Evolutionary conservation across 2,329 filamentous ascomycete species (phyloP).

Genomic region (Scedosporium minutisporum): DNA sequence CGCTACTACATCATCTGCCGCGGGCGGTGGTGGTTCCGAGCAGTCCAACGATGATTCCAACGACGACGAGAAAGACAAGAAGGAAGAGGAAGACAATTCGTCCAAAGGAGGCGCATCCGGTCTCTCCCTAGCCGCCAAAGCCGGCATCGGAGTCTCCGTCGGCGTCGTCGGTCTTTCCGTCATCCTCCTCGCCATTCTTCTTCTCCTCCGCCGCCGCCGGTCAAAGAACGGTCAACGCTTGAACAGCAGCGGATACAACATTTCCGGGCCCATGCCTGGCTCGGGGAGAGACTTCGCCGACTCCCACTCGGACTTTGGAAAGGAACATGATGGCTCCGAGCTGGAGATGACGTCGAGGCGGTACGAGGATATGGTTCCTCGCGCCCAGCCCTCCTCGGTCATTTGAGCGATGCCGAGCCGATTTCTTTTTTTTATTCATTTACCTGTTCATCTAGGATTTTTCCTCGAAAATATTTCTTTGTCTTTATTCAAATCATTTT

Average conservation of each 20-base stretch:
- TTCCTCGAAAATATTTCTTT: not conserved
- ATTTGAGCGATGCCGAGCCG: constrained; percentile 16
- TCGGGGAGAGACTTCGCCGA: constrained; percentile 25
- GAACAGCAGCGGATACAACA: constrained; percentile 20
- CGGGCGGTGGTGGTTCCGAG: not conserved
- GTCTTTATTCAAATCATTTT: not conserved
- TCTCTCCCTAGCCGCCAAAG: constrained; percentile 33
- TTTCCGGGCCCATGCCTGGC: constrained; percentile 41
- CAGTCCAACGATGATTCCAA: constrained; percentile 3
- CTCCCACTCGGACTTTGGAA: constrained; percentile 3
- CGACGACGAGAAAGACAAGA: constrained; percentile 7
- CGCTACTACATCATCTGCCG: constrained; percentile 2
- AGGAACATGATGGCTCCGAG: constrained; percentile 17
- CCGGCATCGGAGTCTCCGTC: constrained; percentile 39
- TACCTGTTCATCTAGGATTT: not conserved
- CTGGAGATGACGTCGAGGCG: constrained; percentile 42
- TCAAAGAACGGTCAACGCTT: not conserved
- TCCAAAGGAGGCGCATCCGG: constrained; percentile 12
- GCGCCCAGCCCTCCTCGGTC: constrained; percentile 36
- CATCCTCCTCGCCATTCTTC: constrained; percentile 26
- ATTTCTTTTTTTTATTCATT: not conserved
- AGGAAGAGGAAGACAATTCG: constrained; percentile 2
- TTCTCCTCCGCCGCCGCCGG: constrained; percentile 26
- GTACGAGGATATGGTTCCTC: constrained; percentile 49
- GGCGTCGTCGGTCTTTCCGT: constrained; percentile 31